Conservation (phyloP, 169 alveolate genomes). For the Babesia microti region DNA sequence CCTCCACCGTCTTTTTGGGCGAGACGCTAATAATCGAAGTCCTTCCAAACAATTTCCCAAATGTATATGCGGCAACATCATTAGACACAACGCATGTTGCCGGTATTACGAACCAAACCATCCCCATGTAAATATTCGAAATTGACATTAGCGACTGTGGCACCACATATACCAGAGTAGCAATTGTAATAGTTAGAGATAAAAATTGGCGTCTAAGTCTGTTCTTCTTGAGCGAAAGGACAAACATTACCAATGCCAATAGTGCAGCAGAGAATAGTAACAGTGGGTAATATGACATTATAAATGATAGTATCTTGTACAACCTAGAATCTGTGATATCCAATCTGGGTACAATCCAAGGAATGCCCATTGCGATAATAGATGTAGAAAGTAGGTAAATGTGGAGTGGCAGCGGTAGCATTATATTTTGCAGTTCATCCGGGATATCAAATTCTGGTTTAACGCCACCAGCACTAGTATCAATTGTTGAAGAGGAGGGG, state of each 20-base stretch:
- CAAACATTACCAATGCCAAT: conserved; percentile 83
- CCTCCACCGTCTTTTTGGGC: conserved; percentile 99
- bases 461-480: too few relatives aligned
- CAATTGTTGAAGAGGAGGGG: too few relatives aligned
- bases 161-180: conserved; percentile 51
- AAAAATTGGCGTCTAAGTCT: conserved; percentile 82
- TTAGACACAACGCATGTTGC: conserved; percentile 82
- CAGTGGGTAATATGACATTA: conserved; percentile 77
- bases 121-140: conserved; percentile 84
- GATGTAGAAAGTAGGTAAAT: conserved; percentile 30
- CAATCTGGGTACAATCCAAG: conserved; percentile 64
- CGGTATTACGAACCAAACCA: conserved; percentile 93
- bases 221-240: conserved; percentile 76
- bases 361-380: conserved; percentile 41
- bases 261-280: conserved; percentile 67
- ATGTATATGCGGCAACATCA: conserved; percentile 90
- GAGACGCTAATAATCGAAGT: conserved; percentile 83
- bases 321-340: conserved; percentile 22
- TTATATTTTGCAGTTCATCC: too few relatives aligned
- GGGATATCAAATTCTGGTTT: too few relatives aligned
- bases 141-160: conserved; percentile 58
- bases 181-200: conserved; percentile 75
- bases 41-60: conserved; percentile 89
- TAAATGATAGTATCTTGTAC: too few relatives aligned
- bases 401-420: conserved; percentile 34